Conservation (phyloP, 805 yeast species). For the Starmerella tilneyi region DNA sequence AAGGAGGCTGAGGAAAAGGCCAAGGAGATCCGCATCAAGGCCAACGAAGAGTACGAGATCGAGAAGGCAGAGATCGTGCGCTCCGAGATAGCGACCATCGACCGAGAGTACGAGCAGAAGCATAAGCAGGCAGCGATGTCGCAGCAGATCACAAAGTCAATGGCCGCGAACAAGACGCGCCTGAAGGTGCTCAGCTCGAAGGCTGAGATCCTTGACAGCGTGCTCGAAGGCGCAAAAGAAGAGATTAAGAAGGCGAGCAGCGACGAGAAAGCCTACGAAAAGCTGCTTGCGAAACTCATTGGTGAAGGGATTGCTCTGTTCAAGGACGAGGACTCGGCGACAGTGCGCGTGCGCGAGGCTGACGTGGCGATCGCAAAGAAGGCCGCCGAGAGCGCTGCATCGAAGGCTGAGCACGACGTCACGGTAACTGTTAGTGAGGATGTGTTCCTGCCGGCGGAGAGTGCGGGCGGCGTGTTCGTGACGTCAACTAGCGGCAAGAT, state of each 20-base stretch:
- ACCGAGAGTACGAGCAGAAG: constrained; percentile 64
- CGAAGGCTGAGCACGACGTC: constrained; percentile 50
- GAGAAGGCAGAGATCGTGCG: constrained; percentile 94
- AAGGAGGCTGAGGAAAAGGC: constrained; percentile 99
- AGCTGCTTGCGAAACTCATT: constrained; percentile 63
- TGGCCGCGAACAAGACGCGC: constrained; percentile 90
- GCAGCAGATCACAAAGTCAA: constrained; percentile 91
- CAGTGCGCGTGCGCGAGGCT: constrained; percentile 52
- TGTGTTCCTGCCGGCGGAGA: constrained; percentile 50
- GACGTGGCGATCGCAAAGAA: constrained; percentile 54
- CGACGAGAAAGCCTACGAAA: constrained; percentile 51
- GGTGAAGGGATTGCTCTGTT: constrained; percentile 58
- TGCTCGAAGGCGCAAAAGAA: constrained; percentile 58
- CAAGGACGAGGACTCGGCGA: constrained; percentile 54
- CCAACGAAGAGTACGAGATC: constrained; percentile 97
- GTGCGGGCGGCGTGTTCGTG: constrained; percentile 78
- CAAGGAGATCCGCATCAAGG: constrained; percentile 86
- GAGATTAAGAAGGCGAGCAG: constrained; percentile 50
- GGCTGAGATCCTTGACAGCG: constrained; percentile 63
- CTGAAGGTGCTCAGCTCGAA: constrained; percentile 79
- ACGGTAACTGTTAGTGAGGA: constrained; percentile 47
- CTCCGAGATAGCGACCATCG: constrained; percentile 81
- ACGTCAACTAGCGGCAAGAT: constrained; percentile 67
- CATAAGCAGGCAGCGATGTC: constrained; percentile 84
- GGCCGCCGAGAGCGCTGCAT: constrained; percentile 51